Percentiles rank a stretch among this genome's conserved stretches.
These are phyloP conservation scores for Candida odintsovae DNA, from an alignment of 805 yeast genomes.

Conservation along the genomic window DNA sequence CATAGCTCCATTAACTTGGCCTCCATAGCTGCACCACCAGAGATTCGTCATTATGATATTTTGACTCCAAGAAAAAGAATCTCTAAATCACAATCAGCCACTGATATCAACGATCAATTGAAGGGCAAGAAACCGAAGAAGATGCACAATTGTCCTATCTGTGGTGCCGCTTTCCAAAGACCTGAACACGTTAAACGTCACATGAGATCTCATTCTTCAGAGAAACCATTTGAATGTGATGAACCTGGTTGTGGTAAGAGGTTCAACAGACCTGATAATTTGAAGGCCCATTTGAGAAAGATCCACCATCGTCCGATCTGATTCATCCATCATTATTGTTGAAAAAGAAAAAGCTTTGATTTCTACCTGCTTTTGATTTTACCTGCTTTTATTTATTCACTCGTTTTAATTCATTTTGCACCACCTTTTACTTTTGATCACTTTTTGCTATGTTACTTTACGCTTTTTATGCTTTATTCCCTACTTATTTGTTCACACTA, in stretches of 20 bases:
- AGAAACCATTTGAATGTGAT: conserved; percentile 68
- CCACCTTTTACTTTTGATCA: not conserved
- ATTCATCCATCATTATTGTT: conserved; percentile 43
- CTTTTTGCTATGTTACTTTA: not conserved
- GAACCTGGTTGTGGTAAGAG: conserved; percentile 58
- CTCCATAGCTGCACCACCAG: conserved; percentile 38
- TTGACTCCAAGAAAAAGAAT: conserved; percentile 19
- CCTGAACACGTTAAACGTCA: conserved; percentile 75
- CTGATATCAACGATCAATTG: conserved; percentile 16
- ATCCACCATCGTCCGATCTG: conserved; percentile 62
- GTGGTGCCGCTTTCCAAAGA: conserved; percentile 59
- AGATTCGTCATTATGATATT: conserved; percentile 22
- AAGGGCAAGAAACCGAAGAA: conserved; percentile 38
- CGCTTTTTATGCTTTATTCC: not conserved
- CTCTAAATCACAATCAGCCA: conserved; percentile 16
- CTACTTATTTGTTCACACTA: not conserved
- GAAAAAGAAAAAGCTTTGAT: conserved; percentile 40
- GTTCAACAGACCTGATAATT: conserved; percentile 73
- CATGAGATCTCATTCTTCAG: conserved; percentile 68
- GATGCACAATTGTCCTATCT: conserved; percentile 58
- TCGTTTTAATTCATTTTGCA: not conserved
- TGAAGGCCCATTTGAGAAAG: conserved; percentile 69
- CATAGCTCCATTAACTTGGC: conserved; percentile 50
- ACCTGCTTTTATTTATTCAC: not conserved
- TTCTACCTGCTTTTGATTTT: not conserved